Evolutionary conservation across 1,139 yeast genomes (phyloP), one percentile per base, ranked within the genome.

Genomic region (Debaryomyces coudertii): DNA sequence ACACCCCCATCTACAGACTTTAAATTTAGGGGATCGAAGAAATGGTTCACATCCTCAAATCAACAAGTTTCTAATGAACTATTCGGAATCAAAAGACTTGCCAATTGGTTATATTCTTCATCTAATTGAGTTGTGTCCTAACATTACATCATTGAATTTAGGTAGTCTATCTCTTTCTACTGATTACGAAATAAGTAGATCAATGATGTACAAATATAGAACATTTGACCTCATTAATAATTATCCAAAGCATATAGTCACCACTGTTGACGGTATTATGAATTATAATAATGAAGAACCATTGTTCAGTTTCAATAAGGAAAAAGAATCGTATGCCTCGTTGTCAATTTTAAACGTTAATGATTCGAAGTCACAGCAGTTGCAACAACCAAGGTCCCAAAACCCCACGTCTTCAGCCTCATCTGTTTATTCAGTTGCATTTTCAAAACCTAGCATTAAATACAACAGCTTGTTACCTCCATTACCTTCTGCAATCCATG

Each of bases 71-170:
- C 60, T 86, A 35, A 56, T 73, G 43, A 82, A 77, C 56, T 84
- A 83, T 57, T 75, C 87, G 2, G 69, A 76, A 18, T 75, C 83
- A 14, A 80, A 75, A 53, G 95, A 87, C 62, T 57, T 87, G 4
- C 95, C 95, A 0, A 67, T 83, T 40, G 95, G 93, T 0, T 79
- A 81, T 54, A 56, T 86, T 6, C 60, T 86, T 25, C 90, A 85
- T 60, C 57, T 86, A 38, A 59, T 87, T 34, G 74, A 74, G 34
- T 63, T 78, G 31, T 86, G 95, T 56, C 82, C 82, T 6, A 82
- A 84, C 52, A 56, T 86, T 35, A 63, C 58, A 7, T 57, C 65
- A 7, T 55, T 86, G 18, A 71, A 85, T 53, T 60, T 87, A 16
- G 82, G 80, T n/a, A 76, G 76, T 42, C 54, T 86, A 16, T 73